Conservation (phyloP, 2,329 filamentous ascomycete species). For the Aspergillus novofumigatus region DNA sequence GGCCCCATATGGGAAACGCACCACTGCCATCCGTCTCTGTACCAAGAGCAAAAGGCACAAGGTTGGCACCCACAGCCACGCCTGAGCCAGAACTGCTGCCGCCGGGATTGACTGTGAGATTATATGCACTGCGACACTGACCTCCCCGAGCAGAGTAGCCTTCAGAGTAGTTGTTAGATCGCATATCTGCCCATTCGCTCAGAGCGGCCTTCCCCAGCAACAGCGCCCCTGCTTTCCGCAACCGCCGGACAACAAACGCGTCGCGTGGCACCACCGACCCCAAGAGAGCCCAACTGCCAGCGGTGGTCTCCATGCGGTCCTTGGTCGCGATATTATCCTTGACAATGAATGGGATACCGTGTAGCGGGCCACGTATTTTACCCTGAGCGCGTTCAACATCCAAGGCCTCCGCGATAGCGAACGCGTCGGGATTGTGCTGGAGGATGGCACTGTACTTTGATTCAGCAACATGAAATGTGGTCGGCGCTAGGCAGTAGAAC, state of each 20-base stretch:
- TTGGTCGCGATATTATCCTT: constrained; percentile 66
- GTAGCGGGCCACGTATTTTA: constrained; percentile 59
- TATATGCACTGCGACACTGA: constrained; percentile 63
- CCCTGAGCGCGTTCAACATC: constrained; percentile 59
- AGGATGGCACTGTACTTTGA: constrained; percentile 42
- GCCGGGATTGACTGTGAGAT: constrained; percentile 64
- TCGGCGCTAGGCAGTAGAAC: not conserved
- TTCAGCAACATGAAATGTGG: not conserved
- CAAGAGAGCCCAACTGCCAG: constrained; percentile 63
- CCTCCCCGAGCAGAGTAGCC: constrained; percentile 64
- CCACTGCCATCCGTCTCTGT: constrained; percentile 70
- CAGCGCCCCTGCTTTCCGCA: constrained; percentile 63
- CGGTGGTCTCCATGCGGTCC: constrained; percentile 70
- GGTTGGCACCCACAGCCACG: constrained; percentile 60
- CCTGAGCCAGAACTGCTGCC: constrained; percentile 66
- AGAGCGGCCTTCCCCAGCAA: constrained; percentile 68
- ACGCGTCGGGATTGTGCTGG: constrained; percentile 64
- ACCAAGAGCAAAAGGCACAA: constrained; percentile 61
- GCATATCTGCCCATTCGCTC: constrained; percentile 72
- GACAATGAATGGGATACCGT: constrained; percentile 71
- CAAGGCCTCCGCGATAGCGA: constrained; percentile 56
- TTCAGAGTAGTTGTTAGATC: constrained; percentile 62
- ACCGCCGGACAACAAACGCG: constrained; percentile 57
- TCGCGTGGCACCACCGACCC: constrained; percentile 66
- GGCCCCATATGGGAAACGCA: constrained; percentile 16